phyloP scores from a whole-genome alignment of 2,329 filamentous ascomycete species.

The Calonectria ilicicola region DNA sequence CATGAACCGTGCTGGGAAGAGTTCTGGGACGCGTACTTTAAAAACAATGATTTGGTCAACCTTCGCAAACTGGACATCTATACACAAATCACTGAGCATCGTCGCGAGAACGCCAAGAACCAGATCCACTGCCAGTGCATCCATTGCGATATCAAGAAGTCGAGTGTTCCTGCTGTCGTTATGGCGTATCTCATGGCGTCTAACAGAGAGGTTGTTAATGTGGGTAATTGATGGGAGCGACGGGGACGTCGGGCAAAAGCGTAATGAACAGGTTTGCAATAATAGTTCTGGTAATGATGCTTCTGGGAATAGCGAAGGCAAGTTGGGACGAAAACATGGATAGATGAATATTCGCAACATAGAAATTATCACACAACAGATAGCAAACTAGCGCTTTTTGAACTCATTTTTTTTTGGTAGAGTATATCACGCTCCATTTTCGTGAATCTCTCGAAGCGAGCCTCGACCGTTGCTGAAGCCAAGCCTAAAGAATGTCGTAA shows the following conservation, averaged over 20 bases:
- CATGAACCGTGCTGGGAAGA: constrained; percentile 33
- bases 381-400: background rate
- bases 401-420: background rate
- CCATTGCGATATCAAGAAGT: background rate
- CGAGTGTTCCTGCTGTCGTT: background rate
- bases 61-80: constrained; percentile 42
- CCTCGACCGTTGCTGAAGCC: background rate
- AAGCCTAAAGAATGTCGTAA: background rate
- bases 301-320: background rate
- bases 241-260: background rate
- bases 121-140: background rate
- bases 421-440: background rate
- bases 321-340: background rate
- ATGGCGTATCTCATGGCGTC: background rate
- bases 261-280: background rate
- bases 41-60: constrained; percentile 30
- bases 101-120: constrained; percentile 26
- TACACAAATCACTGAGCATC: constrained; percentile 35
- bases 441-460: background rate
- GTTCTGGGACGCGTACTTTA: constrained; percentile 41
- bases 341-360: background rate
- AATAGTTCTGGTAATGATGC: background rate
- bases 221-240: background rate
- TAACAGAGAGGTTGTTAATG: background rate
- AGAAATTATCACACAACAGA: background rate